These are phyloP conservation scores for Cerioporus squamosus DNA, from an alignment of 1,284 basidiomycete species.

Conservation along the genomic window DNA sequence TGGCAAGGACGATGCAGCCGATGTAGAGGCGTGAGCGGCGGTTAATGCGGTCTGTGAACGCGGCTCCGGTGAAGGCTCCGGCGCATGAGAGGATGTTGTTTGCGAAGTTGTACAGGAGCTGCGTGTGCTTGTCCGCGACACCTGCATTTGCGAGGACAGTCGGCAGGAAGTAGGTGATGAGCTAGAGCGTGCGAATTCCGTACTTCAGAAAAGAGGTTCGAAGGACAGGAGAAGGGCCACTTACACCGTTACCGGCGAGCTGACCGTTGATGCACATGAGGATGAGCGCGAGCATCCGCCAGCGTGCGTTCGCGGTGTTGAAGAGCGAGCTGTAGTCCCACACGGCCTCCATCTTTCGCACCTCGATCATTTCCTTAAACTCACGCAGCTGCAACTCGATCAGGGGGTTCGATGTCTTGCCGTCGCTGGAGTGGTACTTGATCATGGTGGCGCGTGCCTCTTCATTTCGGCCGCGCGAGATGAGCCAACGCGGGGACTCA, in stretches of 20 bases:
- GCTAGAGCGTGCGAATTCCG: not conserved
- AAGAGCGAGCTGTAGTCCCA: slow-evolving; percentile 12
- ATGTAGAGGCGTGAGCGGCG: slow-evolving; percentile 12
- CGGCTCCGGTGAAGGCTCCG: slow-evolving; percentile 12
- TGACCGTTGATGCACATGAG: slow-evolving; percentile 19
- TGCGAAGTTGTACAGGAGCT: slow-evolving; percentile 18
- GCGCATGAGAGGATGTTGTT: slow-evolving; percentile 18
- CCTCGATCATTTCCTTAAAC: slow-evolving; percentile 12
- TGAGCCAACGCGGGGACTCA: slow-evolving; percentile 31
- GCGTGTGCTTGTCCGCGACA: slow-evolving; percentile 5
- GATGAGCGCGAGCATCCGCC: slow-evolving; percentile 10
- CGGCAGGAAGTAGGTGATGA: slow-evolving; percentile 18
- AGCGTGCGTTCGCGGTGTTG: slow-evolving; percentile 9
- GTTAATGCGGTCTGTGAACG: slow-evolving; percentile 8
- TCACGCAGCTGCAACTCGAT: slow-evolving; percentile 14
- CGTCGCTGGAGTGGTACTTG: slow-evolving; percentile 15
- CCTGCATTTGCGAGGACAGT: slow-evolving; percentile 8
- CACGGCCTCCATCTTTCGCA: slow-evolving; percentile 14
- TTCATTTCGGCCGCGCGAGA: slow-evolving; percentile 27
- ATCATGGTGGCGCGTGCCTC: slow-evolving; percentile 27
- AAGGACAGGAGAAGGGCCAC: not conserved
- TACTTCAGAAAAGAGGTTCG: not conserved
- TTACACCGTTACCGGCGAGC: slow-evolving; percentile 15
- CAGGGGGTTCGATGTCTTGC: slow-evolving; percentile 7
- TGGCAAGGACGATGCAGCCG: slow-evolving; percentile 9